These are phyloP conservation scores for Zymoseptoria tritici DNA, from an alignment of 2,329 filamentous ascomycete genomes.

Conservation along the genomic window DNA sequence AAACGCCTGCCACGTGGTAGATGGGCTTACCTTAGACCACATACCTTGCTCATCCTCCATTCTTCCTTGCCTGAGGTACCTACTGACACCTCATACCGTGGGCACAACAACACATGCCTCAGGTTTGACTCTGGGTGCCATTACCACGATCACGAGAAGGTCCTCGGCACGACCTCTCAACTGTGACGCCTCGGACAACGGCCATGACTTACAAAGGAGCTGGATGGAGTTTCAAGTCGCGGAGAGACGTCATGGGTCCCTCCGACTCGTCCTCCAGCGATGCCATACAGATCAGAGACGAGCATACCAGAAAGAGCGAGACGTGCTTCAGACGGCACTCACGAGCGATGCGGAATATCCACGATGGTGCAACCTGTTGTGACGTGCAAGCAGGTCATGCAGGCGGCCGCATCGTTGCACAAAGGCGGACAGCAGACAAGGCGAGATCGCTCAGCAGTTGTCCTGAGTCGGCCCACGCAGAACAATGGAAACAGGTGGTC, in stretches of 20 bases:
- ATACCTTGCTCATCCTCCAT: too few relatives aligned
- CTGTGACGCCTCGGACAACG: neutral
- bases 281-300: neutral
- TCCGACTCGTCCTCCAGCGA: neutral
- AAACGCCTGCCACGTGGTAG: neutral
- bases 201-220: neutral
- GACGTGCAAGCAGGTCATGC: neutral
- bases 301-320: neutral
- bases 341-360: neutral
- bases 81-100: too few relatives aligned
- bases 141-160: neutral
- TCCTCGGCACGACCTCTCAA: neutral
- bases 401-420: neutral
- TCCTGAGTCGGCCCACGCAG: too few relatives aligned
- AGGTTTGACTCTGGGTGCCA: too few relatives aligned
- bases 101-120: neutral
- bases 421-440: neutral
- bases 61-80: too few relatives aligned
- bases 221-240: neutral
- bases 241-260: neutral
- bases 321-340: neutral
- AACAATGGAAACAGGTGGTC: too few relatives aligned
- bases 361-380: neutral
- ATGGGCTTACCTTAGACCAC: too few relatives aligned
- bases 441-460: too few relatives aligned